Percentiles rank a stretch among this genome's conserved stretches.
Evolutionary conservation across 1,284 basidiomycete species (phyloP).

Genomic region (Apiotrichum montevideense): DNA sequence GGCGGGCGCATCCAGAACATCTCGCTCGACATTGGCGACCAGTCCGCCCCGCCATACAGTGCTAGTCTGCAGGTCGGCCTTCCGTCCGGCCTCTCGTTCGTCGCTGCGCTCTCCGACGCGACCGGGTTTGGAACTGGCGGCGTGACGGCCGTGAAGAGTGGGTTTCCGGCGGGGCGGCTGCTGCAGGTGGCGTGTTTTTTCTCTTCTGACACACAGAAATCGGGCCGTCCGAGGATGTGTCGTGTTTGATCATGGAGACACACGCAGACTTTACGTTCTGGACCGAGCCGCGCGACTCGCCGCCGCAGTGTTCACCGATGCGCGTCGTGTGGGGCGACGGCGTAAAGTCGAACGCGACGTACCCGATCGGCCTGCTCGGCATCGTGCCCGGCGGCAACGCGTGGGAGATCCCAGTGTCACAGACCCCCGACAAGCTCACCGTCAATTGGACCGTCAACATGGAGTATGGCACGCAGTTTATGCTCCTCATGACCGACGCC

Average conservation of each 20-base stretch:
- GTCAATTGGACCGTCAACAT: constrained; percentile 35
- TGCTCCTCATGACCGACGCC: constrained; percentile 37
- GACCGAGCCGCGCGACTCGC: constrained; percentile 22
- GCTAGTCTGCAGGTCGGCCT: no score
- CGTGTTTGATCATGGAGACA: constrained; percentile 27
- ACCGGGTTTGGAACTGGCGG: constrained; percentile 36
- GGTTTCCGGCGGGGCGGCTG: constrained; percentile 4
- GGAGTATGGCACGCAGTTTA: constrained; percentile 25
- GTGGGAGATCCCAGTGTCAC: constrained; percentile 30
- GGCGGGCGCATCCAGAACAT: no score
- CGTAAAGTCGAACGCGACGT: constrained; percentile 15
- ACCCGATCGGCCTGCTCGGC: constrained; percentile 33
- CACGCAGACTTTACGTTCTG: constrained; percentile 32
- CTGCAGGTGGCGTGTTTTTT: no score
- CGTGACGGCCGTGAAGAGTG: constrained; percentile 33
- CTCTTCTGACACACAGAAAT: no score
- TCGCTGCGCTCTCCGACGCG: constrained; percentile 36
- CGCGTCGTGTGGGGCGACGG: constrained; percentile 25
- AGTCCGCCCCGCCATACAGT: no score
- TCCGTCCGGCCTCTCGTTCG: constrained; percentile 24
- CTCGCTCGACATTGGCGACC: no score
- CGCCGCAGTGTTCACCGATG: constrained; percentile 28
- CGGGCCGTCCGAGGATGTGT: no score
- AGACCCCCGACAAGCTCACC: neutral
- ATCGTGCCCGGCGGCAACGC: constrained; percentile 36